phyloP scores from a whole-genome alignment of 257 asterid genomes.

The Solanum virginianum region DNA sequence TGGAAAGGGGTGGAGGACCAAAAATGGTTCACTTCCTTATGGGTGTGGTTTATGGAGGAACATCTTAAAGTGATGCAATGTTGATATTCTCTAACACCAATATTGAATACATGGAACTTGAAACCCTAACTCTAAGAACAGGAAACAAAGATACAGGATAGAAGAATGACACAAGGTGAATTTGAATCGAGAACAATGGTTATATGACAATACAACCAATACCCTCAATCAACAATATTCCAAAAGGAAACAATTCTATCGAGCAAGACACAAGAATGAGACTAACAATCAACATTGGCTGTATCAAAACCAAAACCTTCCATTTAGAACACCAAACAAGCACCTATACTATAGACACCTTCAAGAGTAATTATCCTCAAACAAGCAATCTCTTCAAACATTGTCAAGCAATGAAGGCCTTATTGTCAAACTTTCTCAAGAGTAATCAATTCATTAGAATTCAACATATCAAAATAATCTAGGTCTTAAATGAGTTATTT shows the following conservation, averaged over 20 bases:
- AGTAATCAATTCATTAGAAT: neutral
- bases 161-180: neutral
- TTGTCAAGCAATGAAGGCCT: neutral
- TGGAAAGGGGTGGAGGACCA: too few species aligned
- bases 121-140: too few species aligned
- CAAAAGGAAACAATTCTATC: neutral
- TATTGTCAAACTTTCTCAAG: neutral
- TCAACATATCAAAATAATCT: neutral
- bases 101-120: too few species aligned
- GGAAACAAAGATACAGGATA: neutral
- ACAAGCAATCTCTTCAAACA: neutral
- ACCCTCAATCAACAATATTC: neutral
- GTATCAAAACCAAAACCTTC: neutral
- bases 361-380: neutral
- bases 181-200: neutral
- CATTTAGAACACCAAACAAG: neutral
- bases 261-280: neutral
- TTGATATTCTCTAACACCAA: too few species aligned
- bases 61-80: too few species aligned
- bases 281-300: neutral
- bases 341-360: neutral
- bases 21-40: too few species aligned
- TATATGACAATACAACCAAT: neutral
- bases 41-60: too few species aligned
- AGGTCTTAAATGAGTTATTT: neutral